Conservation (phyloP, 768 basidiomycete species). For the Polyporus arcularius region DNA sequence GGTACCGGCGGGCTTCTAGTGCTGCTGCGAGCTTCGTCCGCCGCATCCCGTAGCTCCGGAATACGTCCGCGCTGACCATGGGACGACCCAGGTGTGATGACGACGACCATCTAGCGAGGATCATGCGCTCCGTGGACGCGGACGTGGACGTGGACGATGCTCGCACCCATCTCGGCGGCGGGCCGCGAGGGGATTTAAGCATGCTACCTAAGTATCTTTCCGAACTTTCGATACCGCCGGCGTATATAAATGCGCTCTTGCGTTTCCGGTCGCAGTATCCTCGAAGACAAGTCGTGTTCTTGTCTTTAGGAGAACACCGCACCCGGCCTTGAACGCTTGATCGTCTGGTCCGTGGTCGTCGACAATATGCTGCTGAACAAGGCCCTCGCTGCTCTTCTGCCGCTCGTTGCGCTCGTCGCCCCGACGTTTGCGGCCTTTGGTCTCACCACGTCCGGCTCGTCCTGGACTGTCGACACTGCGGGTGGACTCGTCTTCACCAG, state of each 20-base stretch:
- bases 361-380: neutral
- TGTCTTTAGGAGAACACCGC: neutral
- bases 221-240: neutral
- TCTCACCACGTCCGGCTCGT: constrained; percentile 42
- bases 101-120: neutral
- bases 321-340: too few relatives aligned
- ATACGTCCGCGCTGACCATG: neutral
- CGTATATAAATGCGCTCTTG: neutral
- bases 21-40: neutral
- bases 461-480: constrained; percentile 45
- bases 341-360: neutral
- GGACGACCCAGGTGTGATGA: neutral
- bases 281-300: neutral
- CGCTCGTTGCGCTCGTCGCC: constrained; percentile 21
- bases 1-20: neutral
- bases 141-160: neutral
- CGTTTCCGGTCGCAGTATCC: neutral
- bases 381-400: neutral
- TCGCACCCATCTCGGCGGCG: too few relatives aligned
- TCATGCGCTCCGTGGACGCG: neutral
- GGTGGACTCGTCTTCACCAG: constrained; percentile 43
- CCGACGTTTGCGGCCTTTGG: constrained; percentile 47
- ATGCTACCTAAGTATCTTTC: too few relatives aligned
- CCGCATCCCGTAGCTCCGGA: neutral
- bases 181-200: too few relatives aligned